Conservation (phyloP, 768 basidiomycete genomes). For the Leccinum disarticulatum region DNA sequence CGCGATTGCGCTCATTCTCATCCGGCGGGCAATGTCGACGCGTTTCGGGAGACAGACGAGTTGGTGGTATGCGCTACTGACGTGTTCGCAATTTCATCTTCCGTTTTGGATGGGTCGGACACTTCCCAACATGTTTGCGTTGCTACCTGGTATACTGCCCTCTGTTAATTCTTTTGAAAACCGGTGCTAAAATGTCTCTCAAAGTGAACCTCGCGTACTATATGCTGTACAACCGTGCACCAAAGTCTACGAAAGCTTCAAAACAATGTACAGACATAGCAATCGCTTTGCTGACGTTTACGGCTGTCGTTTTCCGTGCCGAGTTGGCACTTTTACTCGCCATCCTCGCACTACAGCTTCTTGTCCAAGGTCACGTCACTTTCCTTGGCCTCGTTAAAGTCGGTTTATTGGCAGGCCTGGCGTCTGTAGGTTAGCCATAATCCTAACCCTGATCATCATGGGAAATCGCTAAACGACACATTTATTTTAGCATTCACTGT, state of each 20-base stretch:
- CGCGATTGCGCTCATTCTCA: conserved; percentile 56
- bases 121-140: conserved; percentile 91
- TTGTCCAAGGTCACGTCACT: conserved; percentile 43
- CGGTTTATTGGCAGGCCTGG: conserved; percentile 47
- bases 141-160: conserved; percentile 63
- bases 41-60: conserved; percentile 65
- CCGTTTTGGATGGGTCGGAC: conserved; percentile 94
- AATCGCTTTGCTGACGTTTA: conserved; percentile 61
- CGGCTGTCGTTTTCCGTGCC: conserved; percentile 72
- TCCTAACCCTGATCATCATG: not conserved
- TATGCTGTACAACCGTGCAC: conserved; percentile 41
- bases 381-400: conserved; percentile 46
- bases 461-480: not conserved
- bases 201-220: conserved; percentile 58
- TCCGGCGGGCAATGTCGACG: conserved; percentile 59
- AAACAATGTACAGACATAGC: conserved; percentile 38
- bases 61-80: conserved; percentile 64
- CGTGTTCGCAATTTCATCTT: conserved; percentile 84
- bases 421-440: conserved; percentile 50
- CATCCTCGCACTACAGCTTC: conserved; percentile 56
- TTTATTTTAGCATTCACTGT: conserved; percentile 53
- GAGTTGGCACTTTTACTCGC: conserved; percentile 72
- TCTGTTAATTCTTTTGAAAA: not conserved
- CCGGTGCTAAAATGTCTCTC: not conserved
- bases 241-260: conserved; percentile 41